Percentiles rank a stretch among this genome's conserved stretches.
Conservation (phyloP, 2,329 filamentous ascomycete genomes). For the Botrytis medusae region DNA sequence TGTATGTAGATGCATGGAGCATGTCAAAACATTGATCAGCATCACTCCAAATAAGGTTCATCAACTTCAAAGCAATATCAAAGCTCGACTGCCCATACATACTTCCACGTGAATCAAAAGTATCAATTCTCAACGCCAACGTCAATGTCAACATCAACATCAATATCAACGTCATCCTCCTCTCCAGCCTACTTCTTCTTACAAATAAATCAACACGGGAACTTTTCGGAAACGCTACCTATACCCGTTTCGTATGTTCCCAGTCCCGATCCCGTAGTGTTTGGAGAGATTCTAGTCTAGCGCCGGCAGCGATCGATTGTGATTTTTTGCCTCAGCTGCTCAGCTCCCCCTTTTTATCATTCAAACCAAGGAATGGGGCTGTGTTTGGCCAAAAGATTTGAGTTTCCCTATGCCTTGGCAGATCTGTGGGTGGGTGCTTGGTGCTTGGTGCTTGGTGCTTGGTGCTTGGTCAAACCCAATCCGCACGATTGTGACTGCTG, state of each 20-base stretch:
- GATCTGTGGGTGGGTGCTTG: background rate
- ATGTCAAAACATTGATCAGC: background rate
- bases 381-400: background rate
- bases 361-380: background rate
- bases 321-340: background rate
- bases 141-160: background rate
- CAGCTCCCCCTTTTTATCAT: background rate
- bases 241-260: background rate
- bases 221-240: background rate
- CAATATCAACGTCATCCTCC: background rate
- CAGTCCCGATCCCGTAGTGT: background rate
- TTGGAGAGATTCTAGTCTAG: background rate
- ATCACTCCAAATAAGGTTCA: background rate
- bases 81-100: background rate
- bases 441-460: background rate
- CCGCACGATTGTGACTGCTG: background rate
- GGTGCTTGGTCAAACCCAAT: background rate
- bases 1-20: background rate
- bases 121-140: background rate
- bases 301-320: background rate
- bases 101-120: background rate
- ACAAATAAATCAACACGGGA: background rate
- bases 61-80: background rate
- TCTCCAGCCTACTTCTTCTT: background rate
- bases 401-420: background rate